phyloP scores from a whole-genome alignment of 257 asterid genomes.

The Linderniella brevidens region DNA sequence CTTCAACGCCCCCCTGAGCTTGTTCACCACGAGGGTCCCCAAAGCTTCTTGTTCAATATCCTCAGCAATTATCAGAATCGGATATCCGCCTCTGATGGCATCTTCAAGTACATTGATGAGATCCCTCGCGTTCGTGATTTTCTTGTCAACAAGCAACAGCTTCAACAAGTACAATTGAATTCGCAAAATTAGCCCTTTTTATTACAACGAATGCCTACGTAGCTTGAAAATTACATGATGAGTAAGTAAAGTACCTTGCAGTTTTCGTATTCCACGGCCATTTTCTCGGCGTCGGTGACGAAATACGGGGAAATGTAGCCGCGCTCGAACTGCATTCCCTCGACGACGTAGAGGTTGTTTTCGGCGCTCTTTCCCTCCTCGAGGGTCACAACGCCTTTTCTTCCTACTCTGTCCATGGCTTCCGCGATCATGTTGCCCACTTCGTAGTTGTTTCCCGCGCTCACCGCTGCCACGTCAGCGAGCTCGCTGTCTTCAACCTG shows the following conservation, averaged over 20 bases:
- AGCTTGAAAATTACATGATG: too few species aligned
- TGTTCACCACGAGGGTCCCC: constrained; percentile 93
- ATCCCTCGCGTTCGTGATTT: constrained; percentile 87
- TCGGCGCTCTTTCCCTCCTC: constrained; percentile 98
- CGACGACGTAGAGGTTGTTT: constrained; percentile 76
- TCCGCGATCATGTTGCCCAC: constrained; percentile 95
- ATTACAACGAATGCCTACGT: too few species aligned
- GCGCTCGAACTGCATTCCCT: constrained; percentile 99
- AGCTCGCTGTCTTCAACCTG: constrained; percentile 95
- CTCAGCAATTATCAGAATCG: constrained; percentile 79
- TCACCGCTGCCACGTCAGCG: constrained; percentile 96
- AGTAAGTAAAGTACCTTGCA: constrained; percentile 50
- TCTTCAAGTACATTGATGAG: constrained; percentile 69
- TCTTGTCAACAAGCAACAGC: constrained; percentile 88
- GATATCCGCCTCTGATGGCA: constrained; percentile 78
- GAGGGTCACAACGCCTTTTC: constrained; percentile 95
- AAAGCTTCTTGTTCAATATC: constrained; percentile 97
- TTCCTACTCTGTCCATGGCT: constrained; percentile 91
- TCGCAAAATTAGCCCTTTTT: background rate
- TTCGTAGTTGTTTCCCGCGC: constrained; percentile 95
- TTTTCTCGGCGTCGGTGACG: constrained; percentile 89
- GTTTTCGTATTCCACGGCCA: constrained; percentile 85
- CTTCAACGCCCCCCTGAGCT: constrained; percentile 81
- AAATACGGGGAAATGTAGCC: constrained; percentile 90
- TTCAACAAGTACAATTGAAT: constrained; percentile 10